Percentiles rank a stretch among this genome's conserved stretches.
These are phyloP conservation scores for Debaryomyces subglobosus DNA, from an alignment of 1,139 yeast genomes.

Conservation along the genomic window DNA sequence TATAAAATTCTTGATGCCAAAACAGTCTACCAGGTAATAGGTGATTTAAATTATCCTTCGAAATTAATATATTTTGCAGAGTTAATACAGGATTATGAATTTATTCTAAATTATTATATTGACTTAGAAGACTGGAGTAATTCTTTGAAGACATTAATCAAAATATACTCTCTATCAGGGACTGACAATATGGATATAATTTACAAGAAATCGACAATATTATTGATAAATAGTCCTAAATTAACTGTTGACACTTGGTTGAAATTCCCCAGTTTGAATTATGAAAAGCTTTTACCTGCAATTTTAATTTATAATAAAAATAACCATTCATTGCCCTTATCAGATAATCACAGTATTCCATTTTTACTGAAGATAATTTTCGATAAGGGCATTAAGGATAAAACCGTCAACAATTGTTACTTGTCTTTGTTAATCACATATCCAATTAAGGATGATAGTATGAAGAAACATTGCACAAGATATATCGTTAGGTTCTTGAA, in stretches of 20 bases:
- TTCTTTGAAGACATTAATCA: conserved; percentile 60
- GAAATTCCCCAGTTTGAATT: conserved; percentile 51
- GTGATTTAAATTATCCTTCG: conserved; percentile 63
- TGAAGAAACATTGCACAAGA: conserved; percentile 32
- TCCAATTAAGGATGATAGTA: conserved; percentile 38
- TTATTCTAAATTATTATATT: conserved; percentile 70
- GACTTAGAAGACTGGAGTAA: conserved; percentile 72
- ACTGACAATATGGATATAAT: conserved; percentile 39
- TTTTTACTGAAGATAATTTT: conserved; percentile 65
- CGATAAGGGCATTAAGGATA: conserved; percentile 50
- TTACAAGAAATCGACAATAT: conserved; percentile 67
- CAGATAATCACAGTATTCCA: conserved; percentile 64
- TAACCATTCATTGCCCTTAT: conserved; percentile 28
- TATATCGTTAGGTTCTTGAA: conserved; percentile 35
- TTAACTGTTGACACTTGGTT: conserved; percentile 83
- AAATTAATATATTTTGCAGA: conserved; percentile 73
- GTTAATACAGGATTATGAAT: conserved; percentile 66
- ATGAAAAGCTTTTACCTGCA: conserved; percentile 72
- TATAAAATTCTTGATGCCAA: conserved; percentile 56
- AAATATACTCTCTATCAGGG: conserved; percentile 47
- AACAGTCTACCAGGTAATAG: conserved; percentile 73
- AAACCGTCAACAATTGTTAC: conserved; percentile 69
- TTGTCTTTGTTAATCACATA: conserved; percentile 72
- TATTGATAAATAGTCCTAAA: conserved; percentile 69
- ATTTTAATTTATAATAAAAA: conserved; percentile 65